These are phyloP conservation scores for Phytopythium boreale DNA, from an alignment of 352 stramenopile species.

Conservation along the genomic window DNA sequence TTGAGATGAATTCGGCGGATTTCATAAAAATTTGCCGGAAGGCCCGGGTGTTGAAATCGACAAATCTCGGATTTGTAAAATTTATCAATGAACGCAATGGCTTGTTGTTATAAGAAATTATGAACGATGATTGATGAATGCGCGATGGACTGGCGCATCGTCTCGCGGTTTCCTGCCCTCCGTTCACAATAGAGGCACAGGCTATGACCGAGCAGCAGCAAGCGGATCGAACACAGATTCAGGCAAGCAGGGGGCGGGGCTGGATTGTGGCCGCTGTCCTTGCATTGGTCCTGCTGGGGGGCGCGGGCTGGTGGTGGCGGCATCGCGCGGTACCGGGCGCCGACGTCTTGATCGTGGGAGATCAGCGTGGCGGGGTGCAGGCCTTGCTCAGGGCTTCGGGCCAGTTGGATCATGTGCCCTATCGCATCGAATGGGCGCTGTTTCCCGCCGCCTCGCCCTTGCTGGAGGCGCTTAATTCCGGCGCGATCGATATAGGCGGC, in stretches of 20 bases:
- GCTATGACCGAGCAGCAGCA: conserved; percentile 3
- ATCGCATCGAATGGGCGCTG: conserved; percentile 3
- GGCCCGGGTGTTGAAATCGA: conserved; percentile 3
- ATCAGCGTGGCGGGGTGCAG: conserved; percentile 2
- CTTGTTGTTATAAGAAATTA: conserved; percentile 5
- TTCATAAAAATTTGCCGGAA: conserved; percentile 5
- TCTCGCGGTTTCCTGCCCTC: conserved; percentile 3
- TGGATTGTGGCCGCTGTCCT: conserved; percentile 3
- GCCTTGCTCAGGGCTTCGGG: conserved; percentile 2
- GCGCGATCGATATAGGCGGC: conserved; percentile 3
- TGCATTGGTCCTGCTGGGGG: conserved; percentile 3
- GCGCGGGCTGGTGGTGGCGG: conserved; percentile 1
- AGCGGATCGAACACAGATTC: conserved; percentile 4
- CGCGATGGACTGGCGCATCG: conserved; percentile 2
- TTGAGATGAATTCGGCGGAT: conserved; percentile 4
- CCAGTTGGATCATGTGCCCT: conserved; percentile 3
- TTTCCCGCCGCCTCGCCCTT: conserved; percentile 2
- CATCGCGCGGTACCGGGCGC: conserved; percentile 1
- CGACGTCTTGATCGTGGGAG: conserved; percentile 3
- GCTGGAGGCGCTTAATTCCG: conserved; percentile 3
- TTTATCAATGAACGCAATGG: conserved; percentile 5
- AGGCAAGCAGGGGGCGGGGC: conserved; percentile 1
- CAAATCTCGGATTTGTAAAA: conserved; percentile 5
- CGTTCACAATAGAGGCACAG: conserved; percentile 4
- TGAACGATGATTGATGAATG: conserved; percentile 5